phyloP scores from a whole-genome alignment of 257 asterid species.

The Ocimum tenuiflorum region DNA sequence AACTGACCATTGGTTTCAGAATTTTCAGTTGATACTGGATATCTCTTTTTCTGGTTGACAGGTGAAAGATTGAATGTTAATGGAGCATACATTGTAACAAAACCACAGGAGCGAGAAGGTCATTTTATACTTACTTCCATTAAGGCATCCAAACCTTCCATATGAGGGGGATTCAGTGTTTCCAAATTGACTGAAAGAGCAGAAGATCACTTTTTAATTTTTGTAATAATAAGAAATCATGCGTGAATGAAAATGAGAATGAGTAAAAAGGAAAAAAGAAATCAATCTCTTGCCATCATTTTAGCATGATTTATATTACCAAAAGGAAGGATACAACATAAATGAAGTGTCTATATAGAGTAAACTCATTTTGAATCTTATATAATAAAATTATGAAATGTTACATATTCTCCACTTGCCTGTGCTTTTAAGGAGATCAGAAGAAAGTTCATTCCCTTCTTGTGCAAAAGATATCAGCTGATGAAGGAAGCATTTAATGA shows the following conservation, averaged over 20 bases:
- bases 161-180: constrained; percentile 47
- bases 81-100: constrained; percentile 1
- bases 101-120: background rate
- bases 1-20: constrained; percentile 47
- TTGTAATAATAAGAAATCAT: background rate
- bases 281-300: background rate
- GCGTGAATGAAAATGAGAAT: constrained; percentile 8
- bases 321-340: background rate
- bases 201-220: background rate
- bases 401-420: constrained; percentile 36
- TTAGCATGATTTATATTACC: constrained; percentile 1
- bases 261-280: background rate
- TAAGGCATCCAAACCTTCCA: constrained; percentile 70
- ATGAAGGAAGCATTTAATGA: constrained; percentile 2
- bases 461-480: constrained; percentile 83
- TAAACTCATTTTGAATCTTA: background rate
- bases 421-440: constrained; percentile 44
- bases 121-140: constrained; percentile 43
- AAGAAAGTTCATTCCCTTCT: constrained; percentile 57
- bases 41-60: constrained; percentile 31
- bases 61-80: constrained; percentile 14
- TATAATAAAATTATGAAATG: background rate
- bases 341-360: background rate
- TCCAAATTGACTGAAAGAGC: constrained; percentile 46
- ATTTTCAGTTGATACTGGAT: constrained; percentile 25